Percentiles rank a stretch among this genome's conserved stretches.
Conservation (phyloP, 2,329 filamentous ascomycete species). For the Trichophyton schoenleinii region DNA sequence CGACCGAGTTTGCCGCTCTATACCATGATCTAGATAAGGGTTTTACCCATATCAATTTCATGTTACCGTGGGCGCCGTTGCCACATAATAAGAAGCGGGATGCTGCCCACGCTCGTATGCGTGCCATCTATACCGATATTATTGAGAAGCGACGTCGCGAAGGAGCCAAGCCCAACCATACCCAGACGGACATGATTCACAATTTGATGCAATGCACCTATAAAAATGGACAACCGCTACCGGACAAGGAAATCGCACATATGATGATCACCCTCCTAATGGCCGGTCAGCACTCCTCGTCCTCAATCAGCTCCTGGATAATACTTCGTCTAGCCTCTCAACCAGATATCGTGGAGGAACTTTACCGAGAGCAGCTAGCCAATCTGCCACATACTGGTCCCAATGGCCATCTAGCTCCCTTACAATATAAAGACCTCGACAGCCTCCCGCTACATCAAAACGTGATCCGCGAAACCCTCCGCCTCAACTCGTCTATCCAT, state of each 20-base stretch:
- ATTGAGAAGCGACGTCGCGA: slow-evolving; percentile 53
- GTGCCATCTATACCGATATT: slow-evolving; percentile 57
- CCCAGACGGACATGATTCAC: slow-evolving; percentile 57
- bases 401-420: slow-evolving; percentile 33
- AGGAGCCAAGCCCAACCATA: slow-evolving; percentile 18
- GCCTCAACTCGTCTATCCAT: slow-evolving; percentile 60
- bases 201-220: slow-evolving; percentile 66
- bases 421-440: slow-evolving; percentile 48
- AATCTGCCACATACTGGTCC: slow-evolving; percentile 27
- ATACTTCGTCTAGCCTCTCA: slow-evolving; percentile 58
- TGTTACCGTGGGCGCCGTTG: slow-evolving; percentile 65
- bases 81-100: slow-evolving; percentile 65
- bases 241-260: slow-evolving; percentile 65
- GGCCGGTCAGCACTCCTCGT: slow-evolving; percentile 72
- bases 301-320: slow-evolving; percentile 66
- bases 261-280: slow-evolving; percentile 82
- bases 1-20: slow-evolving; percentile 57
- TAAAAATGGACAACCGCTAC: slow-evolving; percentile 56
- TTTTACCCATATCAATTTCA: slow-evolving; percentile 70
- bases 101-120: slow-evolving; percentile 57
- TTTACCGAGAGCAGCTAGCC: slow-evolving; percentile 53
- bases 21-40: slow-evolving; percentile 73
- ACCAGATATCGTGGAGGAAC: slow-evolving; percentile 56
- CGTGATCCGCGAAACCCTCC: slow-evolving; percentile 59
- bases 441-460: slow-evolving; percentile 50